These are phyloP conservation scores for Escovopsis sp. DNA, from an alignment of 2,329 filamentous ascomycete species.

Conservation along the genomic window DNA sequence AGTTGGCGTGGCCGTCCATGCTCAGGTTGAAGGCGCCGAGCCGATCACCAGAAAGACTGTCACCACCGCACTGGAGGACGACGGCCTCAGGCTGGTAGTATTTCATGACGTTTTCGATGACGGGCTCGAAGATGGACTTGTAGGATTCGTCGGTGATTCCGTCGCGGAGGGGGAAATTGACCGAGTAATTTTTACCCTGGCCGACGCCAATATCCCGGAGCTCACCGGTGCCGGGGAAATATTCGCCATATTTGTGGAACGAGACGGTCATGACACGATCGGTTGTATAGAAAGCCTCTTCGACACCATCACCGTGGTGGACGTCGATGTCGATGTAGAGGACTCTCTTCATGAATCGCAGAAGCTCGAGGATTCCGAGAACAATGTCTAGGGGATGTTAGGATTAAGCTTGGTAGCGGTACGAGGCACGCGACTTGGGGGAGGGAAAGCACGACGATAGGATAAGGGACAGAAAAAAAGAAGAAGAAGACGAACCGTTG, in stretches of 20 bases:
- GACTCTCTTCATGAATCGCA: conserved; percentile 85
- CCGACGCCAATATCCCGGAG: conserved; percentile 78
- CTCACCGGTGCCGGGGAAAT: conserved; percentile 85
- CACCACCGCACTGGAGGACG: conserved; percentile 89
- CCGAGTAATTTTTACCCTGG: conserved; percentile 72
- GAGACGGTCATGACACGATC: conserved; percentile 87
- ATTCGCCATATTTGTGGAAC: conserved; percentile 94
- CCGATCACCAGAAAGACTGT: conserved; percentile 85
- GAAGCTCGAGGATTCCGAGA: conserved; percentile 79
- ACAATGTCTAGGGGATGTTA: conserved; percentile 58
- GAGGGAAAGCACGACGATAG: not conserved
- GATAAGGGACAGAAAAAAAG: conserved; percentile 10
- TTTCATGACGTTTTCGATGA: conserved; percentile 73
- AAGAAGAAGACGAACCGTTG: conserved; percentile 47
- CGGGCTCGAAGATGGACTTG: conserved; percentile 79
- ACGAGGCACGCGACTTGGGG: not conserved
- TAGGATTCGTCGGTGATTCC: conserved; percentile 85
- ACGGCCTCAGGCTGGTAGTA: conserved; percentile 85
- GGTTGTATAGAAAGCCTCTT: conserved; percentile 86
- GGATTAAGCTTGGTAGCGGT: too few relatives aligned
- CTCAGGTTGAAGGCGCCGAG: conserved; percentile 96
- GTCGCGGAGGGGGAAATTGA: conserved; percentile 85
- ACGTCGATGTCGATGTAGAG: conserved; percentile 96
- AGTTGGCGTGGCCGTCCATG: conserved; percentile 90
- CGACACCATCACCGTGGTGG: conserved; percentile 84